Base-by-base conservation (phyloP, 2,329 filamentous ascomycete genomes). In the Ascosphaera apis region DNA sequence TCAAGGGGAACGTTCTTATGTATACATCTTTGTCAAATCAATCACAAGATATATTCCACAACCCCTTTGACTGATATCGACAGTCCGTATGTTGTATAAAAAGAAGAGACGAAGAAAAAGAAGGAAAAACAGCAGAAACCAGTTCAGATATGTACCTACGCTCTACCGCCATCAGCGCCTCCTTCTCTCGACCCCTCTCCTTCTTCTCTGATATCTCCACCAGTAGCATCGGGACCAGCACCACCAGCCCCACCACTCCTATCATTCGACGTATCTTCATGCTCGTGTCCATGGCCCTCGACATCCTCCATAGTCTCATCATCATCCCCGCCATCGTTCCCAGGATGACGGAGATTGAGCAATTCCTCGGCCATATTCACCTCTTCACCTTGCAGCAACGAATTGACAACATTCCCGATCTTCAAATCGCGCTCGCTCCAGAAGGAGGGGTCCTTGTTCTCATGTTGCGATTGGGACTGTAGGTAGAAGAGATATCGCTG, bases 111-210 rank as follows among this genome's bases (percentile, higher is more conserved):
- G 31, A 37, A 39, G 42, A 23, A 43, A 37, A 40, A 17, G 40
- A 39, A 36, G 37, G 39, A 41, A 42, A 39, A 43, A 43, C 40
- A 42, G 42, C 53, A n/a, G n/a, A n/a, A n/a, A n/a, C n/a, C n/a
- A n/a, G n/a, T n/a, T n/a, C 55, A 59, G 53, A 58, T 55, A 54
- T 57, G 53, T 58, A 98, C 91, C 86, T 95, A 98, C 88, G 86
- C 88, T 93, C 88, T 74, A 61, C 81, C 91, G 51, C 91, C 88
- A 60, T 95, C 88, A 47, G 82, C 82, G 53, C 91, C 88, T 41
- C 86, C 88, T 58, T 92, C 83, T 61, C 91, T 69, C 44, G 86
- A 72, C 46, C 72, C 74, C 55, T 82, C 73, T 39, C 88, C 88
- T 56, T 95, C 88, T 55, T 91, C 75, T 56, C 84, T 72, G 46